Evolutionary conservation across 2,329 filamentous ascomycete genomes (phyloP).

Genomic region (Talaromyces sp.): DNA sequence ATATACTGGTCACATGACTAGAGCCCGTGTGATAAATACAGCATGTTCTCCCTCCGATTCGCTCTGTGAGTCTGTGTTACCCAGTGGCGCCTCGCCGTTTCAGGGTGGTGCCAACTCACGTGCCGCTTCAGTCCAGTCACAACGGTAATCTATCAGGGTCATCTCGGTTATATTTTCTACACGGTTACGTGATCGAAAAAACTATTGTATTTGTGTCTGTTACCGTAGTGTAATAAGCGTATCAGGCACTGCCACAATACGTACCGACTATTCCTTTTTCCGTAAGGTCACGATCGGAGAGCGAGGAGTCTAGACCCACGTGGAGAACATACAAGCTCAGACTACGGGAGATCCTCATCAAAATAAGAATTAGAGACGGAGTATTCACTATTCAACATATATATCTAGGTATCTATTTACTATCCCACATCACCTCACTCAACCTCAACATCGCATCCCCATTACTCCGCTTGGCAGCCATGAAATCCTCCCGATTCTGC

Average conservation of each 20-base stretch:
- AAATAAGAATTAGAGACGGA: no score
- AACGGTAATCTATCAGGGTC: background rate
- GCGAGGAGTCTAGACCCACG: background rate
- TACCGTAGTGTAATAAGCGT: background rate
- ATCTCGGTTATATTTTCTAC: no score
- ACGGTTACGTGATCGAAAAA: no score
- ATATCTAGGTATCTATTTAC: conserved; percentile 21
- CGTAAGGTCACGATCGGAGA: background rate
- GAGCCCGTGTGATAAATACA: no score
- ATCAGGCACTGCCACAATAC: background rate
- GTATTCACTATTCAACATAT: background rate
- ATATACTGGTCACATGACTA: no score
- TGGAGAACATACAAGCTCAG: background rate
- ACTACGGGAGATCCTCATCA: background rate
- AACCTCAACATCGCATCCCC: conserved; percentile 41
- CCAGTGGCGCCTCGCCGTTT: background rate
- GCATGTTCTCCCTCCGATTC: no score
- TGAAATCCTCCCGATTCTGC: conserved; percentile 42
- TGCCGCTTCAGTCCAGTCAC: background rate
- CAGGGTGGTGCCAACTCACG: background rate
- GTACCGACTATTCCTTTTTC: background rate
- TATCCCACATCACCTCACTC: conserved; percentile 48
- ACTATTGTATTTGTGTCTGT: no score
- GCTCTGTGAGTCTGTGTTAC: no score
- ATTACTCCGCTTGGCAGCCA: conserved; percentile 43